phyloP scores from a whole-genome alignment of 2,329 filamentous ascomycete species.

The Dothideomycetes sp. region DNA sequence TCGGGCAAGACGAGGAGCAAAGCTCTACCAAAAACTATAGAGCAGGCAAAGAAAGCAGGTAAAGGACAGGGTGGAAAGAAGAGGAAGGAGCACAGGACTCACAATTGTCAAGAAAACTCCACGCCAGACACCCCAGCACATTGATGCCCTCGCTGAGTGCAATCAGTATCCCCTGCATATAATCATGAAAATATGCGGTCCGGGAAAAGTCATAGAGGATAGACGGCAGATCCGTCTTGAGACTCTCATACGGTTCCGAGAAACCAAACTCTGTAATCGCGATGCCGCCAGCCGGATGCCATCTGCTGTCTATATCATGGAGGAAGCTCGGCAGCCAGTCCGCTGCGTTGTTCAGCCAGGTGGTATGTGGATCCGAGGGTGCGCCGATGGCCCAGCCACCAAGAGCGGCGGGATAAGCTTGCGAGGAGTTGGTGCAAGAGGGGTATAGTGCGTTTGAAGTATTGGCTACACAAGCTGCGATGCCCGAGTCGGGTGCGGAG shows the following conservation, averaged over 20 bases:
- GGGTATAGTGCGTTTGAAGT: conserved; percentile 22
- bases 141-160: conserved; percentile 24
- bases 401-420: conserved; percentile 17
- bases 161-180: conserved; percentile 23
- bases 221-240: conserved; percentile 18
- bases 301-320: conserved; percentile 22
- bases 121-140: conserved; percentile 24
- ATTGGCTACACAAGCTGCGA: conserved; percentile 26
- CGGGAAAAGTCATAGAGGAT: conserved; percentile 22
- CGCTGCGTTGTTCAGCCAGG: conserved; percentile 24
- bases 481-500: conserved; percentile 22
- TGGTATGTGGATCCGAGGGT: conserved; percentile 18
- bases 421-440: conserved; percentile 21
- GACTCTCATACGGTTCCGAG: conserved; percentile 21
- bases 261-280: conserved; percentile 25
- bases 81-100: conserved; percentile 12
- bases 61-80: not conserved
- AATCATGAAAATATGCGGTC: conserved; percentile 21
- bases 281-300: conserved; percentile 26
- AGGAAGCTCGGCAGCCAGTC: conserved; percentile 25
- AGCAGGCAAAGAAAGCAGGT: conserved; percentile 4
- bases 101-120: conserved; percentile 27
- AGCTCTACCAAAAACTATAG: no score
- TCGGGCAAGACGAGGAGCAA: no score
- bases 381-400: conserved; percentile 23